phyloP scores from a whole-genome alignment of 163 green algal species.

The Picocystis sp. region DNA sequence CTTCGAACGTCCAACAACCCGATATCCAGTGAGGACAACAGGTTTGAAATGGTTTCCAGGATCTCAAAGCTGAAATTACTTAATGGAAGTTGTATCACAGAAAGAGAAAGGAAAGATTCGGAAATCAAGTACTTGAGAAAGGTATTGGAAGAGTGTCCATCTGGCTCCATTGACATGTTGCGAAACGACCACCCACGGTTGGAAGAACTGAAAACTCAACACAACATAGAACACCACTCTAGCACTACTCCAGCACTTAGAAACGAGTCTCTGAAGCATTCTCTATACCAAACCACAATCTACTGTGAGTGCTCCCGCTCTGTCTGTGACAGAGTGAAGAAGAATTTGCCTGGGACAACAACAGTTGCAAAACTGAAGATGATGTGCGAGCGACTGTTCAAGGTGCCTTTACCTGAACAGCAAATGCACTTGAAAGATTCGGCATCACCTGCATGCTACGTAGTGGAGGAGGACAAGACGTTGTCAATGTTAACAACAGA shows the following conservation, averaged over 20 bases:
- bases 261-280: no score
- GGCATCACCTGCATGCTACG: no score
- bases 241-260: no score
- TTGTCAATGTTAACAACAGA: no score
- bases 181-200: no score
- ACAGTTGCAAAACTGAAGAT: constrained; percentile 22
- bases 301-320: no score
- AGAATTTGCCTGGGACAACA: constrained; percentile 28
- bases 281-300: no score
- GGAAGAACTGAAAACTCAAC: no score
- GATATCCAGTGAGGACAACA: constrained; percentile 11
- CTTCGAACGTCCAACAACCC: constrained; percentile 40
- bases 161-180: no score
- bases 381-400: constrained; percentile 35
- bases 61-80: constrained; percentile 36
- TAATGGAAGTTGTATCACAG: constrained; percentile 51
- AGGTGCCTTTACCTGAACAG: constrained; percentile 12
- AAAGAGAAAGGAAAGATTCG: constrained; percentile 49
- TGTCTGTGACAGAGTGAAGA: constrained; percentile 7
- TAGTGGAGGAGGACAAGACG: no score
- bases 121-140: constrained; percentile 66
- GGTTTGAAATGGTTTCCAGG: constrained; percentile 40
- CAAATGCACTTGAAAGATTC: no score
- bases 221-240: no score
- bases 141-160: constrained; percentile 1